A percentile compares a stretch with the other conserved stretches of the same genome.
Conservation (phyloP, 768 basidiomycete species). For the Podaxis sp. region DNA sequence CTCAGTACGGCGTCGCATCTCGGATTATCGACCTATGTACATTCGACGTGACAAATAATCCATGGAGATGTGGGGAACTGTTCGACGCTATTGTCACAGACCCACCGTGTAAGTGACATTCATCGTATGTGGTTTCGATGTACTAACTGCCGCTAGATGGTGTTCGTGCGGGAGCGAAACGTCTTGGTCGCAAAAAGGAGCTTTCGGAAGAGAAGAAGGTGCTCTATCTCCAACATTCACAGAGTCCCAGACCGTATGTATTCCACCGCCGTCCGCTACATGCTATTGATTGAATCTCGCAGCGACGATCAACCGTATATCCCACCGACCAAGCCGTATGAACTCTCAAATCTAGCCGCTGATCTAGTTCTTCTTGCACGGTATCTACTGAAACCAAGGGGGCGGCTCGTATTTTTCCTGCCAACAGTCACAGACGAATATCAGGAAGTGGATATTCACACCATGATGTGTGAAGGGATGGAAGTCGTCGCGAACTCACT, state of each 20-base stretch:
- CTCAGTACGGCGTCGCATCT: slow-evolving; percentile 75
- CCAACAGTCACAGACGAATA: slow-evolving; percentile 93
- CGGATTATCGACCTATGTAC: slow-evolving; percentile 83
- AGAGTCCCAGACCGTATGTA: slow-evolving; percentile 44
- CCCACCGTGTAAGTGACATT: slow-evolving; percentile 73
- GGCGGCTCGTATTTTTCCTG: slow-evolving; percentile 93
- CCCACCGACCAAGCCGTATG: slow-evolving; percentile 90
- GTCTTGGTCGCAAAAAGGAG: slow-evolving; percentile 66
- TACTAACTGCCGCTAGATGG: slow-evolving; percentile 58
- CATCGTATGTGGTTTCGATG: too few relatives aligned
- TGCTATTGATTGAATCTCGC: background rate
- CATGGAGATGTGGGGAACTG: slow-evolving; percentile 84
- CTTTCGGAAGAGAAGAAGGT: slow-evolving; percentile 36
- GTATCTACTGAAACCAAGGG: slow-evolving; percentile 80
- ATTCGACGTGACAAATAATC: slow-evolving; percentile 89
- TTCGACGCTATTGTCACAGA: slow-evolving; percentile 96
- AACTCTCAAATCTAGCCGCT: slow-evolving; percentile 75
- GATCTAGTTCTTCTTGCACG: slow-evolving; percentile 84
- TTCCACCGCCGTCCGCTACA: background rate
- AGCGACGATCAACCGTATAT: slow-evolving; percentile 72
- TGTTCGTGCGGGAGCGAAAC: slow-evolving; percentile 85
- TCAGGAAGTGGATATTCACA: slow-evolving; percentile 78
- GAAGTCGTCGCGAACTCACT: slow-evolving; percentile 83
- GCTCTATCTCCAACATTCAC: slow-evolving; percentile 35
- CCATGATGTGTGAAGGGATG: slow-evolving; percentile 84